Evolutionary conservation across 2,329 filamentous ascomycete species (phyloP).

Genomic region (Hawksworthiomyces lignivorus): DNA sequence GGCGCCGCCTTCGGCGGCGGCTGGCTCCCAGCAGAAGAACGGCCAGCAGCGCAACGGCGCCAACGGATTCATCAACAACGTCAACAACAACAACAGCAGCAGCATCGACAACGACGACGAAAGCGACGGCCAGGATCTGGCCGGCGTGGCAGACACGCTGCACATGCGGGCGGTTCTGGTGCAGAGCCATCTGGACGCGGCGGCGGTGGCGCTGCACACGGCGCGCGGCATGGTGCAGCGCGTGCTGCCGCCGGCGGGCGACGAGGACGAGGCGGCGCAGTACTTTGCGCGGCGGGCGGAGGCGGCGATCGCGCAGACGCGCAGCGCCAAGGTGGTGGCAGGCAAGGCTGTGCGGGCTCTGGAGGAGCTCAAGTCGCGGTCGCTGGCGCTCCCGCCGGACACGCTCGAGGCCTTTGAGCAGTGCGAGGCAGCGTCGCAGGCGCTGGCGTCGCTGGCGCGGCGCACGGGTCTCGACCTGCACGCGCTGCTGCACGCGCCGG

Average conservation of each 20-base stretch:
- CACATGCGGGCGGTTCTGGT: slow-evolving; percentile 70
- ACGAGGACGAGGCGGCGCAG: slow-evolving; percentile 60
- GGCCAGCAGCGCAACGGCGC: background rate
- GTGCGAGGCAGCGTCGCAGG: slow-evolving; percentile 56
- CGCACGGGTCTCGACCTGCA: slow-evolving; percentile 61
- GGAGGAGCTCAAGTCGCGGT: slow-evolving; percentile 68
- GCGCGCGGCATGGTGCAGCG: slow-evolving; percentile 60
- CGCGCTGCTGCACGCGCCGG: slow-evolving; percentile 61
- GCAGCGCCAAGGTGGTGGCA: slow-evolving; percentile 76
- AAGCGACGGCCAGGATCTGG: slow-evolving; percentile 39
- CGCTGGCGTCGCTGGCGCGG: slow-evolving; percentile 59
- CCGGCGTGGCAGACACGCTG: slow-evolving; percentile 69
- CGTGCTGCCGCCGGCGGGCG: slow-evolving; percentile 46
- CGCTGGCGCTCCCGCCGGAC: slow-evolving; percentile 63
- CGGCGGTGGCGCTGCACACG: slow-evolving; percentile 59
- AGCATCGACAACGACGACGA: slow-evolving; percentile 10
- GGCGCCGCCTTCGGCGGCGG: slow-evolving; percentile 22
- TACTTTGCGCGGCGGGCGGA: slow-evolving; percentile 67
- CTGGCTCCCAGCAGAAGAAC: too few species aligned
- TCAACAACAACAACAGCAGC: slow-evolving; percentile 7
- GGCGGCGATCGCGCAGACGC: slow-evolving; percentile 62
- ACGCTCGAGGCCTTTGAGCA: slow-evolving; percentile 62
- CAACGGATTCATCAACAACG: background rate
- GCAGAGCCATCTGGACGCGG: slow-evolving; percentile 75
- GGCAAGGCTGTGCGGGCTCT: slow-evolving; percentile 70